Percentiles rank a stretch among this genome's conserved stretches.
Conservation (phyloP, 331 rosid genomes). For the Arachis monticola region DNA sequence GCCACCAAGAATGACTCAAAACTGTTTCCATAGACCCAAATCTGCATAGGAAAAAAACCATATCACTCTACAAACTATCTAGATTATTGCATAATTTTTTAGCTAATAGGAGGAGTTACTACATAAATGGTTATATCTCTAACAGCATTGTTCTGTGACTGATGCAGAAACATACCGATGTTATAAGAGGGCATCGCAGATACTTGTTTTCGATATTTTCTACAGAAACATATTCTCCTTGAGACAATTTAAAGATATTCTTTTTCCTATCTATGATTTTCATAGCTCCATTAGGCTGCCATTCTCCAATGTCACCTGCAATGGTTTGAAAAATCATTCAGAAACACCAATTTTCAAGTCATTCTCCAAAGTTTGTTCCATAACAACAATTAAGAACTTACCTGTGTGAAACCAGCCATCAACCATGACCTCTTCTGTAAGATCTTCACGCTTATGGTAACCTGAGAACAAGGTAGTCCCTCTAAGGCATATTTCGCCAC, state of each 20-base stretch:
- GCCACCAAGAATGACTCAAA: conserved; percentile 94
- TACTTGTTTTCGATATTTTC: conserved; percentile 81
- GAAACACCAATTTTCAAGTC: neutral
- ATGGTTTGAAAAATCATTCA: conserved; percentile 36
- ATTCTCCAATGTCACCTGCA: conserved; percentile 96
- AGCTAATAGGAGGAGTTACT: neutral
- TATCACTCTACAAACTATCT: neutral
- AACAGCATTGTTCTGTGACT: neutral
- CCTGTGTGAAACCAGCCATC: conserved; percentile 99
- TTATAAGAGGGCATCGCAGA: conserved; percentile 68
- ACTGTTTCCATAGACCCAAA: conserved; percentile 97
- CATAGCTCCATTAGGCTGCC: conserved; percentile 88
- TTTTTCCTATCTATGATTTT: conserved; percentile 89
- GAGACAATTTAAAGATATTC: conserved; percentile 88
- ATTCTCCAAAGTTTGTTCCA: neutral
- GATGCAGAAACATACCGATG: conserved; percentile 62
- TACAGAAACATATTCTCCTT: conserved; percentile 93
- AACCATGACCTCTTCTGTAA: conserved; percentile 70
- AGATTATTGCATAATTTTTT: neutral
- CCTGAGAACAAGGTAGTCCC: conserved; percentile 87
- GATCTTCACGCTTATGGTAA: conserved; percentile 88
- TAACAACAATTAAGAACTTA: conserved; percentile 37
- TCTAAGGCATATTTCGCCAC: conserved; percentile 93
- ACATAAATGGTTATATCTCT: neutral
- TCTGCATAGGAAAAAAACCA: conserved; percentile 45